These are phyloP conservation scores for Lentinula boryana DNA, from an alignment of 768 basidiomycete genomes.

Conservation along the genomic window DNA sequence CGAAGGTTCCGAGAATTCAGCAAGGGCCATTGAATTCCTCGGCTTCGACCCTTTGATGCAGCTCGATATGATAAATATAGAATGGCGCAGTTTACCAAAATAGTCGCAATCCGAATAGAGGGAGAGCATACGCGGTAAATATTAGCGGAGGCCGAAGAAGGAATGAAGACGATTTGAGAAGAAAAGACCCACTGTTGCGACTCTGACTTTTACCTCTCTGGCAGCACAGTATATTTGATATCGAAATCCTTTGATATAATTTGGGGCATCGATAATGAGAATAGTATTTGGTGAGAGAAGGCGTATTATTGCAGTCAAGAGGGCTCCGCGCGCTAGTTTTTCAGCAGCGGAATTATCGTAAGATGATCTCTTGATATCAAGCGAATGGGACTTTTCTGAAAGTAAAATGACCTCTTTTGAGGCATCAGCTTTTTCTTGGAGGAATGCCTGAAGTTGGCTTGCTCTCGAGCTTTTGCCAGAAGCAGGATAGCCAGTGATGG, in stretches of 20 bases:
- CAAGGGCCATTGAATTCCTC: neutral
- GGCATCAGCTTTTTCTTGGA: constrained; percentile 42
- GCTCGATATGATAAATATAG: neutral
- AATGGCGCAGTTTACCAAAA: too few species aligned
- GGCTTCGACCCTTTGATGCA: neutral
- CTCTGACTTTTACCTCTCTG: constrained; percentile 76
- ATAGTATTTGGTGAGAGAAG: constrained; percentile 67
- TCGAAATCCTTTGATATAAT: constrained; percentile 98
- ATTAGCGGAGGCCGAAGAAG: neutral
- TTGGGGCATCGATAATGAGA: constrained; percentile 85
- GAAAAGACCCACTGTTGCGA: constrained; percentile 69
- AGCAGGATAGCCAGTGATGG: constrained; percentile 81
- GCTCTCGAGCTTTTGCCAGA: constrained; percentile 83
- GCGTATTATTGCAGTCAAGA: constrained; percentile 81
- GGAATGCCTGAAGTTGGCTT: constrained; percentile 49
- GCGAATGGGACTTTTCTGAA: constrained; percentile 64
- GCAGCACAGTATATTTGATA: constrained; percentile 98
- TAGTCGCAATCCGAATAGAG: neutral
- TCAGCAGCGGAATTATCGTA: constrained; percentile 75
- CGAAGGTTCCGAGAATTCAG: neutral
- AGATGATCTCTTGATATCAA: constrained; percentile 55
- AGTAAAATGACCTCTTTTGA: constrained; percentile 38
- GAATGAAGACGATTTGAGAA: neutral
- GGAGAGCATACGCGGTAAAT: neutral
- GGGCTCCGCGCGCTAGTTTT: constrained; percentile 79